These are phyloP conservation scores for Auriscalpium vulgare DNA, from an alignment of 768 basidiomycete species.

Conservation along the genomic window DNA sequence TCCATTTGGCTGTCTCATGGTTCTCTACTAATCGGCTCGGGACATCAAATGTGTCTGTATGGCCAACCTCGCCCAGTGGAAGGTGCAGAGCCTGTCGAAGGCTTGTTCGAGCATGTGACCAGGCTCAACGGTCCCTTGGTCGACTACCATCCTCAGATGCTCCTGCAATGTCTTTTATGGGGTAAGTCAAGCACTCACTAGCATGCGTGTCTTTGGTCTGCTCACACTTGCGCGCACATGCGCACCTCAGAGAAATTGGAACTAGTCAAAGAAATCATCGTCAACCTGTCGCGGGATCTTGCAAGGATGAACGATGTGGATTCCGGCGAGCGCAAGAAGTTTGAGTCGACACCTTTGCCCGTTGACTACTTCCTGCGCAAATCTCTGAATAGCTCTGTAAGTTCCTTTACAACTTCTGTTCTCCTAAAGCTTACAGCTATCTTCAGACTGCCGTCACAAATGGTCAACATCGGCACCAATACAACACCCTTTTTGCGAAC, in stretches of 20 bases:
- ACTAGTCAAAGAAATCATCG: conserved; percentile 74
- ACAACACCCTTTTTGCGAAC: conserved; percentile 57
- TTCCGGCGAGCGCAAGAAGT: not conserved
- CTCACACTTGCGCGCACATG: not conserved
- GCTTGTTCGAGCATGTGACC: conserved; percentile 78
- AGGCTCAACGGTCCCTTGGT: conserved; percentile 77
- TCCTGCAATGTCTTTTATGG: conserved; percentile 89
- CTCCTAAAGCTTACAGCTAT: not conserved
- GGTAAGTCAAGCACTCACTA: conserved; percentile 37
- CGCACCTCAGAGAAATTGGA: conserved; percentile 63
- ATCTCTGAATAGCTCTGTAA: conserved; percentile 15
- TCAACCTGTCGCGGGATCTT: conserved; percentile 48
- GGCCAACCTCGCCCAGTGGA: conserved; percentile 34
- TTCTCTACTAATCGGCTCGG: conserved; percentile 71
- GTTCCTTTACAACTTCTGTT: not conserved
- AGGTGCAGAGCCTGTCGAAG: conserved; percentile 26
- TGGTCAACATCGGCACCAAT: conserved; percentile 27
- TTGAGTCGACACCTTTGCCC: conserved; percentile 43
- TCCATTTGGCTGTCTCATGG: conserved; percentile 89
- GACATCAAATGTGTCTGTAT: conserved; percentile 78
- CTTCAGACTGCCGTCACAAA: not conserved
- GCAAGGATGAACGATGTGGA: conserved; percentile 23
- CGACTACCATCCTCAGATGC: conserved; percentile 90
- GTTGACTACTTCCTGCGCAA: conserved; percentile 49
- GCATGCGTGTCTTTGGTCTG: not conserved